These are phyloP conservation scores for Leishmania aethiopica DNA, from an alignment of 208 protist species.

Conservation along the genomic window DNA sequence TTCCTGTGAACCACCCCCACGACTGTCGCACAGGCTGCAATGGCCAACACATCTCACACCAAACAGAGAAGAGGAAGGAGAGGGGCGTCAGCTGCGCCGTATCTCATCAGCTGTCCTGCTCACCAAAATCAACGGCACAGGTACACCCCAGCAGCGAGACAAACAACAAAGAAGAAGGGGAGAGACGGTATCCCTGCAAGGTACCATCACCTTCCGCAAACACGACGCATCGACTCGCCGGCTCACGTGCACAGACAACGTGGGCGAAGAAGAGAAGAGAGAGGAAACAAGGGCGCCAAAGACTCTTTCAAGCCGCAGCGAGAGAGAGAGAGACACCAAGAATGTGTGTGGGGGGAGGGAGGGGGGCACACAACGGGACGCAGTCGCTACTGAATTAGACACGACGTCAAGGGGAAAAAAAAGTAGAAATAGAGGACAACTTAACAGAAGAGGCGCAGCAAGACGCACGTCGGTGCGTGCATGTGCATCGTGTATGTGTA, in stretches of 20 bases:
- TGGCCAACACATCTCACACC: background rate
- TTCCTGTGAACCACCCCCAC: background rate
- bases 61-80: background rate
- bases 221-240: background rate
- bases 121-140: background rate
- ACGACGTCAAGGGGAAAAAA: background rate
- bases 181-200: no score
- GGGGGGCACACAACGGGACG: background rate
- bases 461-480: background rate
- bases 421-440: conserved; percentile 3
- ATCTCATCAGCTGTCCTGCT: background rate
- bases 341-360: background rate
- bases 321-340: background rate
- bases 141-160: background rate
- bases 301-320: background rate
- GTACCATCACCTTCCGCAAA: background rate
- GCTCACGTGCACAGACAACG: background rate
- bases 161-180: background rate
- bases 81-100: background rate
- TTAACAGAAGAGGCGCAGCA: background rate
- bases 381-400: background rate
- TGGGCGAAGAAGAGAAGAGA: conserved; percentile 13
- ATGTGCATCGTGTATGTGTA: background rate
- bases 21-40: background rate
- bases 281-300: background rate